phyloP scores from a whole-genome alignment of 140 eudicot species.

The Oenanthe javanica region DNA sequence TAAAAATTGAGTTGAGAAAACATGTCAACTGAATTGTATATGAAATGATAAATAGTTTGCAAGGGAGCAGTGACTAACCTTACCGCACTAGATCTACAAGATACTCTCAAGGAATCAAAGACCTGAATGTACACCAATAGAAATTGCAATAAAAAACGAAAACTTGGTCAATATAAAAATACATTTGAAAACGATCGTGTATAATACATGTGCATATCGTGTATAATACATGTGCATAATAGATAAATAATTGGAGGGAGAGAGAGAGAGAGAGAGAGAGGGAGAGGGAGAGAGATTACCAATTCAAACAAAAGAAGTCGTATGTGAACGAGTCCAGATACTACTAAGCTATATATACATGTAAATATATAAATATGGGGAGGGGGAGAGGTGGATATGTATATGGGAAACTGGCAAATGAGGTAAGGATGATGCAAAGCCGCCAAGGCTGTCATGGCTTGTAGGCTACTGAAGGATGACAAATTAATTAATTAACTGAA shows the following conservation, averaged over 20 bases:
- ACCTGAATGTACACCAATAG: background rate
- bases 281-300: slow-evolving; percentile 12
- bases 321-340: background rate
- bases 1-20: background rate
- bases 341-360: background rate
- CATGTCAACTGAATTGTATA: background rate
- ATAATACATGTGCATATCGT: background rate
- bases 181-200: background rate
- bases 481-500: background rate
- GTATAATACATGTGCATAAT: background rate
- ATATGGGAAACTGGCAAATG: background rate
- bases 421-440: background rate
- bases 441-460: slow-evolving; percentile 10
- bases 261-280: background rate
- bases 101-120: background rate
- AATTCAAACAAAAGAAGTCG: background rate
- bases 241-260: slow-evolving; percentile 1
- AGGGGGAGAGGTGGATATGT: background rate
- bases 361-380: background rate
- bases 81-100: background rate
- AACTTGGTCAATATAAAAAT: slow-evolving; percentile 1
- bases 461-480: background rate
- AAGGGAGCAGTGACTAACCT: background rate
- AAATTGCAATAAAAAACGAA: background rate
- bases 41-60: too few relatives aligned